Base-by-base conservation (phyloP, 2,329 filamentous ascomycete species). In the Fusarium xylarioides region DNA sequence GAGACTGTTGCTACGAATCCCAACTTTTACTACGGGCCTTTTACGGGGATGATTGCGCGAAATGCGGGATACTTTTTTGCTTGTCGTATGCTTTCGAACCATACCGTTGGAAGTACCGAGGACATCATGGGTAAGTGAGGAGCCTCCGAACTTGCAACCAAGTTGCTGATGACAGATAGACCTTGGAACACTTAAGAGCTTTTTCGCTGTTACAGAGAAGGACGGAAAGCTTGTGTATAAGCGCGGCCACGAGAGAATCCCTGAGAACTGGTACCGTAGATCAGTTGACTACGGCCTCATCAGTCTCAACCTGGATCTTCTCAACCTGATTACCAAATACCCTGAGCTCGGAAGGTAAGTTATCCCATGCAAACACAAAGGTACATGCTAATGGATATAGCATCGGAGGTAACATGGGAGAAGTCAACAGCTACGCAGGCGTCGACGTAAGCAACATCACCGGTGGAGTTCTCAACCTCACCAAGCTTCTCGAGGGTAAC, bases 11-110 rank as follows among this genome's bases (percentile, higher is more conserved):
- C 38, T 8, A 66, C 55, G 4, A 70, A 70, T 11, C 68, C 68
- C 1, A 56, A 70, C 61, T 70, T 70, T n/a, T 70, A 70, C 61
- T 70, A 56, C 3, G 68, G 66, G 2, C 68, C 68, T 2, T 62
- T 70, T 0, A 70, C 68, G 10, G 68, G 68, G 10, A 70, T 70
- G 54, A 53, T 70, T 42, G 55, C 55, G 34, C 40, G 68, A 12
- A 70, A 70, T 15, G 68, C 68, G 0, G 66, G 61, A 14, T 70
- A 66, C 23, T 59, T 70, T 1, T 70, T 70, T 12, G 55, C 61
- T 16, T 52, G 34, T 4, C 66, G 68, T 1, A 21, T 70, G 44
- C 26, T 70, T 6, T 65, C 68, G 2, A 70, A 70, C 23, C 67
- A 70, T 26, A 66, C 68, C 37, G 30, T 35, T 6, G 68, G 63